A percentile compares a stretch with the other conserved stretches of the same genome.
Conservation (phyloP, 306 rosid genomes). For the Cucurbita pepo region DNA sequence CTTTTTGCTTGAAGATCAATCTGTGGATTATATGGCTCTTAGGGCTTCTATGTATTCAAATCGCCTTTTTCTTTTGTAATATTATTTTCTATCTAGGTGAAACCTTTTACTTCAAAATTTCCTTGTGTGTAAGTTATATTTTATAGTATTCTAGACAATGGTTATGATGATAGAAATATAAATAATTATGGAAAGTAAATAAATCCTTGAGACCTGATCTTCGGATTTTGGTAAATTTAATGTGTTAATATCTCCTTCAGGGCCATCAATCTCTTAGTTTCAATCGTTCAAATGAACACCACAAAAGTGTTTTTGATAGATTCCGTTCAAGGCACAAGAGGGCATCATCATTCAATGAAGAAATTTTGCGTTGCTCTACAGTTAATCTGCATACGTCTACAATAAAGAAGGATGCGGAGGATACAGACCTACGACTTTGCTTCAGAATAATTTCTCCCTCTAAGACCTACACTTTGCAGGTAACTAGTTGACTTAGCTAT, state of each 20-base stretch:
- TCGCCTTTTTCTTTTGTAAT: not conserved
- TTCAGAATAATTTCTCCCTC: constrained; percentile 88
- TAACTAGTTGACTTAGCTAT: constrained; percentile 19
- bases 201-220: not conserved
- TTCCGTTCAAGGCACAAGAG: constrained; percentile 71
- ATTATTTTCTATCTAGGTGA: not conserved
- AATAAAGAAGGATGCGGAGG: constrained; percentile 90
- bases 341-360: constrained; percentile 44
- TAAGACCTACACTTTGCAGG: constrained; percentile 80
- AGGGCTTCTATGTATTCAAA: not conserved
- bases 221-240: not conserved
- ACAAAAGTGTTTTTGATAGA: constrained; percentile 78
- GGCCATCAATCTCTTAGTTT: constrained; percentile 52
- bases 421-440: constrained; percentile 88
- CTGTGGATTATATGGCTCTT: not conserved
- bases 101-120: not conserved
- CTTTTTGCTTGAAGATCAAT: not conserved
- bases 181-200: not conserved
- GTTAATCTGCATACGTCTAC: constrained; percentile 75
- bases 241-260: constrained; percentile 24
- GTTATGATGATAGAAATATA: not conserved
- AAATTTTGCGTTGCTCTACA: constrained; percentile 48
- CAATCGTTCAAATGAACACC: constrained; percentile 47
- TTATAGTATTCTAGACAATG: not conserved
- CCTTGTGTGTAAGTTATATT: not conserved